A percentile compares a stretch with the other conserved stretches of the same genome.
phyloP scores from a whole-genome alignment of 1,284 basidiomycete genomes.

The Apiotrichum domesticum region DNA sequence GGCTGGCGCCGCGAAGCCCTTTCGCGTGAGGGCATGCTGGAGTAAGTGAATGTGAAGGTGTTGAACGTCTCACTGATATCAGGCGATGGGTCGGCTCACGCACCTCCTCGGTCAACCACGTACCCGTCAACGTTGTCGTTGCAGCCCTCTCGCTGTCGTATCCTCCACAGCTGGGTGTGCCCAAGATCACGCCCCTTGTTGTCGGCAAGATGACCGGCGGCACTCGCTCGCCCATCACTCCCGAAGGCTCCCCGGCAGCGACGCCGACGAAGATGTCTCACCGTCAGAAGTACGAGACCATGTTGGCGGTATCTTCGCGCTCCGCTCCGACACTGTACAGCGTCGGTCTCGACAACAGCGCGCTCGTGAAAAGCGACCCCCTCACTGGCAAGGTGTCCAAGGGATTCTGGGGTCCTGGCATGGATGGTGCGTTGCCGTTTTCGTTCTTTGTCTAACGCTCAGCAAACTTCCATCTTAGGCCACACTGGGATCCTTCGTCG shows the following conservation, averaged over 20 bases:
- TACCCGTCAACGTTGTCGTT: constrained; percentile 32
- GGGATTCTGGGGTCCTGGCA: constrained; percentile 43
- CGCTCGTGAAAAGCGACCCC: constrained; percentile 40
- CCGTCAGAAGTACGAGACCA: constrained; percentile 39
- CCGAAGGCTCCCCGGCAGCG: background rate
- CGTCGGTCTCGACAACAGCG: constrained; percentile 33
- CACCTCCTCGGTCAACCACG: constrained; percentile 28
- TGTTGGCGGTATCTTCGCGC: constrained; percentile 34
- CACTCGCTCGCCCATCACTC: background rate
- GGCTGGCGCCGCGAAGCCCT: constrained; percentile 18
- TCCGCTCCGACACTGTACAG: constrained; percentile 37
- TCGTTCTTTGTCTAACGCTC: background rate
- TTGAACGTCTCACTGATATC: background rate
- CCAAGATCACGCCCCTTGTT: constrained; percentile 13
- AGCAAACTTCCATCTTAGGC: constrained; percentile 41
- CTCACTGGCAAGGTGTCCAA: constrained; percentile 42
- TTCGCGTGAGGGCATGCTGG: constrained; percentile 39
- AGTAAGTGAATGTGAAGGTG: constrained; percentile 23
- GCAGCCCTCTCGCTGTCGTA: constrained; percentile 41
- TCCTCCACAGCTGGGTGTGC: constrained; percentile 16
- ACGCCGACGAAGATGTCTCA: constrained; percentile 29
- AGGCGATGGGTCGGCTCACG: constrained; percentile 41
- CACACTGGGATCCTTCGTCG: constrained; percentile 28
- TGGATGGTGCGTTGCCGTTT: constrained; percentile 28
- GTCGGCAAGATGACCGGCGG: constrained; percentile 27